These are phyloP conservation scores for Saccharomyces pastorianus DNA, from an alignment of 1,139 yeast species.

Conservation along the genomic window DNA sequence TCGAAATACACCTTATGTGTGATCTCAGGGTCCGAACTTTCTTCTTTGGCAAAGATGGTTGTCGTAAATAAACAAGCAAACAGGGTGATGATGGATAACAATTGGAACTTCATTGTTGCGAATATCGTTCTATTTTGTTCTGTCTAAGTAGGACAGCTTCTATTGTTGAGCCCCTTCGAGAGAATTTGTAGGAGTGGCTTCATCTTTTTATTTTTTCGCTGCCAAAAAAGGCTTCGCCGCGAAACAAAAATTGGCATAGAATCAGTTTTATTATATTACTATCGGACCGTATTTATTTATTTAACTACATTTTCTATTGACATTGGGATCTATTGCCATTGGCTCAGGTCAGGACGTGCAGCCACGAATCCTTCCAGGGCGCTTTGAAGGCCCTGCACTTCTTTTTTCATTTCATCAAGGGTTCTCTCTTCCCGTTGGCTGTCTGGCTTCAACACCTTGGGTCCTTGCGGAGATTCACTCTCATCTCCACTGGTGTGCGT, in stretches of 20 bases:
- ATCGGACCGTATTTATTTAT: background rate
- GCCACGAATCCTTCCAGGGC: conserved; percentile 6
- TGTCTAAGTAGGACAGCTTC: background rate
- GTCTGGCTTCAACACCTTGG: conserved; percentile 50
- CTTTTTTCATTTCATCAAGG: conserved; percentile 24
- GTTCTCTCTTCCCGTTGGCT: conserved; percentile 60
- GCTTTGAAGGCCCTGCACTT: conserved; percentile 9
- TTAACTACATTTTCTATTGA: background rate
- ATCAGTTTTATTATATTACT: background rate
- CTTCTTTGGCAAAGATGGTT: conserved; percentile 8
- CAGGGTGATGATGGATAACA: background rate
- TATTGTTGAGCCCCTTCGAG: background rate
- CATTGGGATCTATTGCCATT: background rate
- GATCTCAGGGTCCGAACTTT: conserved; percentile 42
- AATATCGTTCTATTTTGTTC: background rate
- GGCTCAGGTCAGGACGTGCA: background rate
- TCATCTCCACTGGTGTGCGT: conserved; percentile 40
- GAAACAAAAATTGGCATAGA: background rate
- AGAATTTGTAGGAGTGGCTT: background rate
- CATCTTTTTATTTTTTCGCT: background rate
- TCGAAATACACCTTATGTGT: conserved; percentile 59
- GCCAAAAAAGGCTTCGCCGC: background rate
- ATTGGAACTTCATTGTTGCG: conserved; percentile 6
- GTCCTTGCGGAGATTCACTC: conserved; percentile 40
- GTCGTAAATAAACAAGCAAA: conserved; percentile 6